Evolutionary conservation across 257 asterid species (phyloP).

Genomic region (Solanum infundibuliforme): DNA sequence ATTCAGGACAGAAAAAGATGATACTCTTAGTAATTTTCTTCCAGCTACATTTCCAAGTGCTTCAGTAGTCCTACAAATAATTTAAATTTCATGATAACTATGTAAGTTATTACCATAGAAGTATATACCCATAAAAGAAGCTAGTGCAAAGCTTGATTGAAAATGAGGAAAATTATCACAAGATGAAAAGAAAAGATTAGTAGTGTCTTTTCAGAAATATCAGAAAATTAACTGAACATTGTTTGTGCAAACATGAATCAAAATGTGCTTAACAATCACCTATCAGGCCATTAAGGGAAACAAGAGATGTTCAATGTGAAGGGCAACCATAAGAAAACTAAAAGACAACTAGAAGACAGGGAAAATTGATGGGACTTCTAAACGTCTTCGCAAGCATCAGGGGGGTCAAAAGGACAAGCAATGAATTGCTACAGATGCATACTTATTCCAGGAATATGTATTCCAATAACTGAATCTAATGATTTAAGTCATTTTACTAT

Average conservation of each 20-base stretch:
- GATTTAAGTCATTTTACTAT: neutral
- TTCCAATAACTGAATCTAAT: neutral
- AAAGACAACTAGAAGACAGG: neutral
- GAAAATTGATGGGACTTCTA: neutral
- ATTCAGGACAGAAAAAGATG: neutral
- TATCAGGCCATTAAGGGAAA: neutral
- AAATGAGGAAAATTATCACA: neutral
- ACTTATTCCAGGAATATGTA: neutral
- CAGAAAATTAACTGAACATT: neutral
- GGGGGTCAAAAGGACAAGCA: neutral
- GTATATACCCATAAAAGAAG: neutral
- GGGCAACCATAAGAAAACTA: neutral
- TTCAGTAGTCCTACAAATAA: conserved; percentile 32
- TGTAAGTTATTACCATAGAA: neutral
- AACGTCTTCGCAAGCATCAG: neutral
- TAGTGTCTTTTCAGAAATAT: neutral
- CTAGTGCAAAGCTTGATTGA: neutral
- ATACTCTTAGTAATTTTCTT: conserved; percentile 35
- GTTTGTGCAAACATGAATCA: neutral
- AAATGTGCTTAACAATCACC: neutral
- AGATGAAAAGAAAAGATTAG: neutral
- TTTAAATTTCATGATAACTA: neutral
- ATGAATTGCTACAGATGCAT: neutral
- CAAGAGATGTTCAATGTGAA: neutral
- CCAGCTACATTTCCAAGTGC: conserved; percentile 14